These are phyloP conservation scores for Rhexocercosporidium sp. DNA, from an alignment of 2,329 filamentous ascomycete species.

Conservation along the genomic window DNA sequence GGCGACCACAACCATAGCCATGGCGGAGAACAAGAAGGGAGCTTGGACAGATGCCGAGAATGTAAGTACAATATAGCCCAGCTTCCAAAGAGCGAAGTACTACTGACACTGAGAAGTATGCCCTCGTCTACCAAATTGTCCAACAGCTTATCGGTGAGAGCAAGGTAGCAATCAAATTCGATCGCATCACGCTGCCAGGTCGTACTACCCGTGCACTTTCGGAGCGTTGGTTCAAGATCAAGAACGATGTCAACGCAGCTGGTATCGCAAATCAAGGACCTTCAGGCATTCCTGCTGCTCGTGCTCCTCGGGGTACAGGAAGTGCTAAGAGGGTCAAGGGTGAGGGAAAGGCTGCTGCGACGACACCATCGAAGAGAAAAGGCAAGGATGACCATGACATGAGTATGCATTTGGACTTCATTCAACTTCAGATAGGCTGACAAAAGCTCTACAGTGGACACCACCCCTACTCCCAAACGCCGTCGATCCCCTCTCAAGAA, in stretches of 20 bases:
- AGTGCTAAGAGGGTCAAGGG: neutral
- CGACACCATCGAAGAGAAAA: conserved; percentile 1
- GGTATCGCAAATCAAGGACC: neutral
- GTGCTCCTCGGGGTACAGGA: neutral
- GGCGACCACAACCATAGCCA: neutral
- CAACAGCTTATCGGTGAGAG: neutral
- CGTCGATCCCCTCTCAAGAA: neutral
- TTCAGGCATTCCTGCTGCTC: neutral
- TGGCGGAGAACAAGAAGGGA: neutral
- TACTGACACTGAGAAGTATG: neutral
- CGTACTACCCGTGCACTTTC: conserved; percentile 4
- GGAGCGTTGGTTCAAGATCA: conserved; percentile 5
- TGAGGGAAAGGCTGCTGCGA: neutral
- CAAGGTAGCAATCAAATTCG: neutral
- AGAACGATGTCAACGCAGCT: neutral
- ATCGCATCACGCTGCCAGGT: neutral
- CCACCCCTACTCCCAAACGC: neutral
- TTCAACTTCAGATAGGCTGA: neutral
- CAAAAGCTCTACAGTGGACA: neutral
- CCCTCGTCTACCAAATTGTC: neutral
- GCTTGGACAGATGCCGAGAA: neutral
- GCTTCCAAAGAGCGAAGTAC: neutral
- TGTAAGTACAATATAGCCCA: neutral
- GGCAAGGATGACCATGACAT: neutral
- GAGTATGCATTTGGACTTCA: neutral